Base-by-base conservation (phyloP, 768 basidiomycete genomes). In the Boletales sp. region DNA sequence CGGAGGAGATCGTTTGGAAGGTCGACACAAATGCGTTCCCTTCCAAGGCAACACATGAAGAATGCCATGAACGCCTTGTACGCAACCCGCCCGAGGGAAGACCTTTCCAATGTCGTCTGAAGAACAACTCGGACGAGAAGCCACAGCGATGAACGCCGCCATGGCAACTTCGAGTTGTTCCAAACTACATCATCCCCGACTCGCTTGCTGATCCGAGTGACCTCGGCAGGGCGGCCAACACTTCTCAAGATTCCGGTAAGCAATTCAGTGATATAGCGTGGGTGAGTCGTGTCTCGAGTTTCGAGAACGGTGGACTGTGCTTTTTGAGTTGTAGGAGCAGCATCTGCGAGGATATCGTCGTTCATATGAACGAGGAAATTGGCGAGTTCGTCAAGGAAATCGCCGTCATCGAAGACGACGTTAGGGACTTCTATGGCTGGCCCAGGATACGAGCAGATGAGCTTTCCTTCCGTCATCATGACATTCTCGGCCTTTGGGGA, bases 141-240 rank as follows among this genome's bases (percentile, higher is more conserved):
- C 79, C 79, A 81, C 11, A 77, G 62, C 1, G 76, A 62, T 2
- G 76, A 76, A 17, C 80, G 67, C 32, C 81, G 63, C 79, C 79
- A 82, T 67, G 80, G 46, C 9, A 68, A 63, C 21, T 53, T 42
- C 2, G 72, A 62, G n/a, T 64, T 49, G 8, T 65, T 34, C 74
- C 75, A 76, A 1, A 75, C 62, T 3, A 79, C 72, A n/a, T 81
- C 74, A 45, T 80, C 78, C 8, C 64, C 68, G 0, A 80, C 66
- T 8, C 74, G 73, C 57, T 81, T 81, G 11, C 48, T 54, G 21
- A 75, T 67, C 11, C 64, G 57, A 30, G 32, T 30, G 5, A 65
- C 53, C n/a, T 59, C 61, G 11, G 65, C 57, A 2, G 71, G 72
- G 7, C 44, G 47, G 25, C 65, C 65, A 15, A 72, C 56, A 9